Base-by-base conservation (phyloP, 2,329 filamentous ascomycete species). In the Claviceps monticola region DNA sequence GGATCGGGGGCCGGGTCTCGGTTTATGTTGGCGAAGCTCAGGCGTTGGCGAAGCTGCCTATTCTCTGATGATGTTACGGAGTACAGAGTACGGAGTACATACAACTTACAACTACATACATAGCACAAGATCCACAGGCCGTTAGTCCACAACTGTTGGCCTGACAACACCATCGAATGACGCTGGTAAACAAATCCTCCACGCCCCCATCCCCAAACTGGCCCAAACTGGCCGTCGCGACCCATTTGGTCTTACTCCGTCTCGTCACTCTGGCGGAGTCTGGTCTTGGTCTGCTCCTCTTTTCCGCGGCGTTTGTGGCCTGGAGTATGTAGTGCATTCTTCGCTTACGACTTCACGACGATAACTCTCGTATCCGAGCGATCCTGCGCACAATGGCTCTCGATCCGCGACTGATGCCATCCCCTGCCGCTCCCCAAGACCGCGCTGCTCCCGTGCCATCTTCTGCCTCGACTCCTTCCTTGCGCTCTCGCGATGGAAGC, bases 391-490 rank as follows among this genome's bases (percentile, higher is more conserved):
- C 61, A 56, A 70, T 73, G 61, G 66, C 70, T 55, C 58, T 71
- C 51, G 68, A 73, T 54, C 61, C 66, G 51, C 68, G 71, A 60
- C 62, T 74, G 53, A 71, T 78, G 68, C 71, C 72, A 49, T 62
- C 70, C 51, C 60, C 68, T 57, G 62, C 66, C 52, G 58, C 64
- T 62, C 62, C 60, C 60, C 62, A 66, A 54, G 56, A 59, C 51
- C 60, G 61, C 8, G 8, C 39, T 42, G 8, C 39, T 48, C 55
- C 69, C 43, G 67, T 78, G 54, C 73, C 70, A 61, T 89, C 86
- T 19, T 83, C 80, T 51, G 86, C 86, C 48, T 90, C 86, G 51
- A 90, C 84, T 53, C 86, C 86, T 38, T 89, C 86, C 26, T 71
- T 91, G 60, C 79, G 86, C 55, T 84, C 84, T 41, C 79, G 82